Evolutionary conservation across 805 yeast species (phyloP), one percentile per base, ranked within the genome.

Genomic region (Blastobotrys terrestris): DNA sequence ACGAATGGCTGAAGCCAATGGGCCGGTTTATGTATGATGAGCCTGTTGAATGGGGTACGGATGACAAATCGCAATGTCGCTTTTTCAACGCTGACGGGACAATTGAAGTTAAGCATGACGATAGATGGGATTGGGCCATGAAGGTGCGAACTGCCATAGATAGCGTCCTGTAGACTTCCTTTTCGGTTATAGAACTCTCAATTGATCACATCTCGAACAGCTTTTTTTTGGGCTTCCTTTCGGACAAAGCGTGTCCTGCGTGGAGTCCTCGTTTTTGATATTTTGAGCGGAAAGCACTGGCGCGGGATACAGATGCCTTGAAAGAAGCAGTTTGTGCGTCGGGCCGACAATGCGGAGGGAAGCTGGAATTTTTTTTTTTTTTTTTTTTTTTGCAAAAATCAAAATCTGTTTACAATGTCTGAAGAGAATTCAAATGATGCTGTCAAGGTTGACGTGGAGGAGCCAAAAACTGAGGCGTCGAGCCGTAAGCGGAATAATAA

Each of bases 121-220:
- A 61, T 2, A 57, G 60, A 46, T 72, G 75, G 74, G 65, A 67
- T 13, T 68, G 72, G 71, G 72, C 72, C 39, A 58, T 66, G 46
- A 67, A 66, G 44, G 72, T 71, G 31, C 62, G 73, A 1, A 57
- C 62, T 31, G 63, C 61, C 15, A 66, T 68, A 35, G 67, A 39
- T 13, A 31, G 35, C 6, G 44, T 26, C 11, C 5, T 26, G 5
- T 26, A 26, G 35, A 26, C 11, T 26, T 6, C 5, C 35, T n/a
- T n/a, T n/a, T n/a, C n/a, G n/a, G n/a, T n/a, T n/a, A n/a, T n/a
- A n/a, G n/a, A n/a, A n/a, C n/a, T n/a, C n/a, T n/a, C n/a, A n/a
- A n/a, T n/a, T n/a, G n/a, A n/a, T n/a, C n/a, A n/a, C n/a, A n/a
- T n/a, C n/a, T n/a, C n/a, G n/a, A n/a, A n/a, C n/a, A n/a, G n/a